These are phyloP conservation scores for Stereocaulon alpinum DNA, from an alignment of 495 filamentous ascomycete species.

Conservation along the genomic window DNA sequence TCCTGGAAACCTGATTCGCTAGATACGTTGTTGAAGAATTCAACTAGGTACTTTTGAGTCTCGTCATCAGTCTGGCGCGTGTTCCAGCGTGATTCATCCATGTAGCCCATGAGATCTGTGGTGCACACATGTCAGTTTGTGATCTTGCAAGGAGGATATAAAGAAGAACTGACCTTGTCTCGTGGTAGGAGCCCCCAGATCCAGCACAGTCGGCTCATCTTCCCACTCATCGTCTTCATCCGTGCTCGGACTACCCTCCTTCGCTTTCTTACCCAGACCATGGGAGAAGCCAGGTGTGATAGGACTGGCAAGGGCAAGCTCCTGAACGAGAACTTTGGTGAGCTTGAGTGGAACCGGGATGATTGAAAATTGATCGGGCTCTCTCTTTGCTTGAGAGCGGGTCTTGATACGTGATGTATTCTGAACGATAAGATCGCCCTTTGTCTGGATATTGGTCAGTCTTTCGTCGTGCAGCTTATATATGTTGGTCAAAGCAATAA, in stretches of 20 bases:
- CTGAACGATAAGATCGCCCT: slow-evolving; percentile 81
- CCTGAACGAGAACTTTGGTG: slow-evolving; percentile 86
- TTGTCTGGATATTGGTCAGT: slow-evolving; percentile 66
- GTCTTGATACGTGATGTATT: slow-evolving; percentile 83
- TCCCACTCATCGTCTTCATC: slow-evolving; percentile 86
- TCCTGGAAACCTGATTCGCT: slow-evolving; percentile 65
- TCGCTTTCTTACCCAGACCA: slow-evolving; percentile 30
- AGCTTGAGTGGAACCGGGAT: slow-evolving; percentile 87
- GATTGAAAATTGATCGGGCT: slow-evolving; percentile 83
- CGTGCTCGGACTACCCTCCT: slow-evolving; percentile 31
- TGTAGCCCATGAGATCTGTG: slow-evolving; percentile 65
- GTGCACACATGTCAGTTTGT: not conserved
- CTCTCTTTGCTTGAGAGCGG: slow-evolving; percentile 70
- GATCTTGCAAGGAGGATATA: not conserved
- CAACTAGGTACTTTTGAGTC: slow-evolving; percentile 69
- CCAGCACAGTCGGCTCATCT: slow-evolving; percentile 65
- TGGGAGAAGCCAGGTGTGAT: slow-evolving; percentile 23
- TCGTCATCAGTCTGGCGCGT: slow-evolving; percentile 73
- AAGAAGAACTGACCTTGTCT: slow-evolving; percentile 19
- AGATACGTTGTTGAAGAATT: slow-evolving; percentile 69
- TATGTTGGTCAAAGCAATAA: slow-evolving; percentile 82
- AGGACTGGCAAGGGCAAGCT: slow-evolving; percentile 53
- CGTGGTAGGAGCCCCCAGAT: slow-evolving; percentile 55
- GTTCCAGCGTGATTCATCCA: slow-evolving; percentile 37
- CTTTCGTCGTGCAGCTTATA: slow-evolving; percentile 81